Percentiles rank a stretch among this genome's conserved stretches.
These are phyloP conservation scores for Thozetella sp. DNA, from an alignment of 495 filamentous ascomycete species.

Conservation along the genomic window DNA sequence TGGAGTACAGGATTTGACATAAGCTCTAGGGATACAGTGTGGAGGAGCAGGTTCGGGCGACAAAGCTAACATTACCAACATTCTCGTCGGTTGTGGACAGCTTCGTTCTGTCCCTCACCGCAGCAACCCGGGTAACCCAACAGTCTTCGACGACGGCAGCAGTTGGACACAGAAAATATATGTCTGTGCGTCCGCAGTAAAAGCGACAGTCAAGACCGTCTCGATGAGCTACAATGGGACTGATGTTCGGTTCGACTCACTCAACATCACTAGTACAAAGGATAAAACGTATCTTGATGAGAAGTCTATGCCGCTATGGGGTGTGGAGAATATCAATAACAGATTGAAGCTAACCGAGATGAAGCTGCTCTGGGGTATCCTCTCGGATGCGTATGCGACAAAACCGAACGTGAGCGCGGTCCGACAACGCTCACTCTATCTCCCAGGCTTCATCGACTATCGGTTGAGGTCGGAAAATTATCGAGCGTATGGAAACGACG, in stretches of 20 bases:
- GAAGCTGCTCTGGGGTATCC: slow-evolving; percentile 35
- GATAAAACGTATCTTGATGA: slow-evolving; percentile 23
- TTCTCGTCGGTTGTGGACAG: slow-evolving; percentile 34
- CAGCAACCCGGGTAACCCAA: slow-evolving; percentile 18
- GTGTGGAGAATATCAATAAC: slow-evolving; percentile 29
- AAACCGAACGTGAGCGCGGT: slow-evolving; percentile 26
- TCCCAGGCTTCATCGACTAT: slow-evolving; percentile 17
- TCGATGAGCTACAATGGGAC: slow-evolving; percentile 34
- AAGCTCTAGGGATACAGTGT: slow-evolving; percentile 27
- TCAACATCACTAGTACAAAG: slow-evolving; percentile 21
- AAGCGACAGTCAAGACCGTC: slow-evolving; percentile 43
- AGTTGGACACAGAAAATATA: slow-evolving; percentile 41
- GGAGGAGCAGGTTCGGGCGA: slow-evolving; percentile 19
- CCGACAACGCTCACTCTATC: slow-evolving; percentile 24
- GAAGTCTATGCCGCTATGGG: slow-evolving; percentile 29
- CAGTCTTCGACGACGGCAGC: slow-evolving; percentile 30
- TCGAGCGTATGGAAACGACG: too few species aligned
- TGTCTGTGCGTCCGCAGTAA: slow-evolving; percentile 36
- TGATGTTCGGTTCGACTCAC: slow-evolving; percentile 12
- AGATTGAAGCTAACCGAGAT: slow-evolving; percentile 15
- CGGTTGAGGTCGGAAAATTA: too few species aligned
- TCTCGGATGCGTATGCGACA: slow-evolving; percentile 20
- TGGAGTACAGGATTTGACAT: too few species aligned
- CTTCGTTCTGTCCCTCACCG: slow-evolving; percentile 34
- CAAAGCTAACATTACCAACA: slow-evolving; percentile 40